These are phyloP conservation scores for Colletotrichum acutatum DNA, from an alignment of 2,329 filamentous ascomycete species.

Conservation along the genomic window DNA sequence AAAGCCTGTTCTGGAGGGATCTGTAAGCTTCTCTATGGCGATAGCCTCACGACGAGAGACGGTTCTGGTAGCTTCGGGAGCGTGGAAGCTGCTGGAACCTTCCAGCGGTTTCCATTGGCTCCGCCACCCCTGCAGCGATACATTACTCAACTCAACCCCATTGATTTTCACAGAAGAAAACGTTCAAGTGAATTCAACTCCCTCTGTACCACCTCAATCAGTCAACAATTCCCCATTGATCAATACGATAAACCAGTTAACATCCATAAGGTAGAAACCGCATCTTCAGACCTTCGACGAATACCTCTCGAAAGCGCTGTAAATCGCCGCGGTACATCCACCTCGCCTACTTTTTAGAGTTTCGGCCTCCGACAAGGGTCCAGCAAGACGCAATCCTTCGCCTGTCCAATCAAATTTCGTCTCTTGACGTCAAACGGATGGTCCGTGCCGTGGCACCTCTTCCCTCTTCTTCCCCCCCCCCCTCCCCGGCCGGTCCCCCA, in stretches of 20 bases:
- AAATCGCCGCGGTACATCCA: neutral
- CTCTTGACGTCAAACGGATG: neutral
- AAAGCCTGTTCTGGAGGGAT: neutral
- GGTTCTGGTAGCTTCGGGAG: constrained; percentile 35
- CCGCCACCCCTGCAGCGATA: neutral
- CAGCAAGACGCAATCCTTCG: neutral
- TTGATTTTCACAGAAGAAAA: neutral
- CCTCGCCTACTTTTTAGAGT: constrained; percentile 16
- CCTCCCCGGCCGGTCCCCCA: neutral
- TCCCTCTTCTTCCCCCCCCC: neutral
- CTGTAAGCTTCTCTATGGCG: neutral
- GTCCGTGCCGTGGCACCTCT: neutral
- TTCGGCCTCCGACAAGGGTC: neutral
- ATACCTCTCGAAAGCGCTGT: neutral
- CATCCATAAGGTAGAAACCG: neutral
- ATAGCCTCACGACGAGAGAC: constrained; percentile 20
- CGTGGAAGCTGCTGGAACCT: constrained; percentile 39
- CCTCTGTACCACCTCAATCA: neutral
- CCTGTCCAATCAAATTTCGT: neutral
- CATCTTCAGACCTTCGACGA: neutral
- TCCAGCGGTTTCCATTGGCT: constrained; percentile 42
- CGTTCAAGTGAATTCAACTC: fast-evolving
- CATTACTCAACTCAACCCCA: neutral
- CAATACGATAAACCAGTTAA: neutral
- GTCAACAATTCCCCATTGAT: neutral